Conservation (phyloP, 2,329 filamentous ascomycete species). For the Clarireedia monteithiana region DNA sequence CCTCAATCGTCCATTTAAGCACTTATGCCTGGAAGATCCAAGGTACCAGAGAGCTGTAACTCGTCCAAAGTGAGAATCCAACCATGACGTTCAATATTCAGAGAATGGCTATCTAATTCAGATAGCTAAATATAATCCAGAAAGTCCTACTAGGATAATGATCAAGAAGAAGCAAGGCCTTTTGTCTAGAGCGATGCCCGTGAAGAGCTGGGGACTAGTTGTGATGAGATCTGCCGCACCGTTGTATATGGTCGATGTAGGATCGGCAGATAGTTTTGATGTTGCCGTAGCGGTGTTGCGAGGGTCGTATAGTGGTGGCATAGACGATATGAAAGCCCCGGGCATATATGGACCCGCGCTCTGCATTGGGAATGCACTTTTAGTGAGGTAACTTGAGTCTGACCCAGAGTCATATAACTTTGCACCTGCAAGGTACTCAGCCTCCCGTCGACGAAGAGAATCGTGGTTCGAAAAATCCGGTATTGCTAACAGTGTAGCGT, state of each 20-base stretch:
- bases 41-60: neutral
- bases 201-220: constrained; percentile 4
- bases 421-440: constrained; percentile 20
- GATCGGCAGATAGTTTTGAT: neutral
- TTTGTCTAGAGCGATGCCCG: neutral
- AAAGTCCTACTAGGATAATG: neutral
- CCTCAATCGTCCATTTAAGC: too few species aligned
- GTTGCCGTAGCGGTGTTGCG: neutral
- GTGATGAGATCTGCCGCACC: neutral
- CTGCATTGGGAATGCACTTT: constrained; percentile 14
- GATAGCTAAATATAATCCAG: neutral
- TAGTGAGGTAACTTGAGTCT: constrained; percentile 14
- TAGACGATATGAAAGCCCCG: neutral
- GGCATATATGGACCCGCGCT: constrained; percentile 11
- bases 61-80: neutral
- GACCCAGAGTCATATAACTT: constrained; percentile 18
- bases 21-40: too few species aligned
- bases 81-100: neutral
- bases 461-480: constrained; percentile 25
- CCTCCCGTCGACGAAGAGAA: constrained; percentile 25
- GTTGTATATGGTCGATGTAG: neutral
- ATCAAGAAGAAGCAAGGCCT: neutral
- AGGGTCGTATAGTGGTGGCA: constrained; percentile 5
- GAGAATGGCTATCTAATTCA: neutral
- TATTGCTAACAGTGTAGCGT: constrained; percentile 14